Conservation (phyloP, 306 rosid species). For the Prunus salicina region DNA sequence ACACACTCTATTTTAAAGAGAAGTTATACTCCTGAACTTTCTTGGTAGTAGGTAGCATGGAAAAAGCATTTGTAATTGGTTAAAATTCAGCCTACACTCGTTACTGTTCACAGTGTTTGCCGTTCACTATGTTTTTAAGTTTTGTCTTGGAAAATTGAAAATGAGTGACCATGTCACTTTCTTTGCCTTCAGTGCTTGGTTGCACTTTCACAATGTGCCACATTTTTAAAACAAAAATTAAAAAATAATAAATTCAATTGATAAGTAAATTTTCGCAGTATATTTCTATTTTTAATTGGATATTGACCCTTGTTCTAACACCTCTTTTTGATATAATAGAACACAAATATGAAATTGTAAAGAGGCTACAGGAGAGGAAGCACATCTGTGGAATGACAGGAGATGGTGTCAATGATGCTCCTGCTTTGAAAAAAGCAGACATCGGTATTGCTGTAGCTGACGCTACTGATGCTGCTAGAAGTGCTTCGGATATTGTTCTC, state of each 20-base stretch:
- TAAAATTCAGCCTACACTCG: not conserved
- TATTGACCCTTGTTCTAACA: constrained; percentile 19
- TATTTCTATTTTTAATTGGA: not conserved
- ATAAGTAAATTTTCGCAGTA: not conserved
- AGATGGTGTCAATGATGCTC: constrained; percentile 98
- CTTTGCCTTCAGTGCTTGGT: not conserved
- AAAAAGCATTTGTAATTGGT: not conserved
- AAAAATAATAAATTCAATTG: too few relatives aligned
- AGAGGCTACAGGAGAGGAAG: constrained; percentile 87
- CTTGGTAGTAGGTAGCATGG: not conserved
- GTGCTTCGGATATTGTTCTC: constrained; percentile 97
- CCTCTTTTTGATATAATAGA: constrained; percentile 42
- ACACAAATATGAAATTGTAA: constrained; percentile 98
- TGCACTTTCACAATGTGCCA: not conserved
- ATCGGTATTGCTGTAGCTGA: constrained; percentile 99
- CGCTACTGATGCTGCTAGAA: constrained; percentile 96
- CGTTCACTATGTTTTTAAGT: too few relatives aligned
- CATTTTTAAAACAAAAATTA: too few relatives aligned
- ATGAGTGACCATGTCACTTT: not conserved
- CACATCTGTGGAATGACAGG: constrained; percentile 99
- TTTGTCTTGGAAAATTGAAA: not conserved
- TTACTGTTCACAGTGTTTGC: not conserved
- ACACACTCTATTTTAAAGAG: not conserved
- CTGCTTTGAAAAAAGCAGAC: constrained; percentile 94
- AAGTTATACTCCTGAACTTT: not conserved